Base-by-base conservation (phyloP, 305 asterid species). In the Fraxinus sp. region DNA sequence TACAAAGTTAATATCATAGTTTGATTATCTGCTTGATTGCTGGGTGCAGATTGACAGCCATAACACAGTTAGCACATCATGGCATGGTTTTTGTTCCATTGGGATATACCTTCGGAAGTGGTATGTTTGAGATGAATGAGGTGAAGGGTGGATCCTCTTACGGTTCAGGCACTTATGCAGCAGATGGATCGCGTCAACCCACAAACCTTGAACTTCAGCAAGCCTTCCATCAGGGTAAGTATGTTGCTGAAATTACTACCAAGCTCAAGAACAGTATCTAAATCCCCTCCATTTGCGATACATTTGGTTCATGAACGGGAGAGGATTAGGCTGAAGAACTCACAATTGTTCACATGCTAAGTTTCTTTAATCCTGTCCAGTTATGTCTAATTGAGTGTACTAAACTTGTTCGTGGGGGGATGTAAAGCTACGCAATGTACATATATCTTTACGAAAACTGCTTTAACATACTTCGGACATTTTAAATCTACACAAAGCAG, bases 141-240 rank as follows among this genome's bases (percentile, higher is more conserved):
- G 96, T 93, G 70, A 92, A 91, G 84, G 98, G 98, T 75, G 98
- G 98, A 73, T 95, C 97, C 80, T 77, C 92, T 30, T 95, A 93
- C 73, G 98, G 97, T 1, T 90, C 97, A 0, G 97, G 97, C 77
- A 95, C 97, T 68, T 95, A 85, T 80, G 98, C 98, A 1, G 97
- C 96, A 0, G 97, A 93, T 22, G 97, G 97, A 35, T 89, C 98
- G n/a, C 95, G 97, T 9, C 86, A 89, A 39, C 97, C 98, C 18
- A 91, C 93, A 0, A 83, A 90, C 80, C 92, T 93, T 57, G 98
- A 95, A 79, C 96, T 93, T 75, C 85, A 87, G 79, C 98, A 90
- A 83, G 97, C 98, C 81, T 93, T 95, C 78, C 84, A 95, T 89
- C 98, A 95, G 86, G 98, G 98, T 74, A 91, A 89, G 87, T 92